Evolutionary conservation across 805 yeast genomes (phyloP).

Genomic region (Kluyveromyces starmeri): DNA sequence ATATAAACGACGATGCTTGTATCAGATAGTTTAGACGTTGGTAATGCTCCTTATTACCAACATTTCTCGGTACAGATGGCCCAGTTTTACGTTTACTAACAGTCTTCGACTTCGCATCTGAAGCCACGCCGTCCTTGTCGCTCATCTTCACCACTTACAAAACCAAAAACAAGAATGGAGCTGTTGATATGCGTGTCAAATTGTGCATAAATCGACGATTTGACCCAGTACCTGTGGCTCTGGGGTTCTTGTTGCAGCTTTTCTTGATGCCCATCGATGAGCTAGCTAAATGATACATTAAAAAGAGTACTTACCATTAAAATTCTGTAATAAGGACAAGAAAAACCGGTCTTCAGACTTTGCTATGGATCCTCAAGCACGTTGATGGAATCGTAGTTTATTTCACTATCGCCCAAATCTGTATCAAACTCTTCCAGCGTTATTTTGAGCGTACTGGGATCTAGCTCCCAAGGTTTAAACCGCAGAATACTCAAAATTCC

Average conservation of each 20-base stretch:
- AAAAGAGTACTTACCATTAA: too few species aligned
- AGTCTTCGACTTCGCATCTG: slow-evolving; percentile 6
- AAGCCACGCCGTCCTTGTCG: neutral
- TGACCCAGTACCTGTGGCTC: too few species aligned
- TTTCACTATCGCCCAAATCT: slow-evolving; percentile 2
- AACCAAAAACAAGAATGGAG: too few species aligned
- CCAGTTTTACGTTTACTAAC: slow-evolving; percentile 16
- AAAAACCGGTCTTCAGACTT: too few species aligned
- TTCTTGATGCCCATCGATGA: too few species aligned
- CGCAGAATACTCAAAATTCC: slow-evolving; percentile 15
- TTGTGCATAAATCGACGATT: too few species aligned
- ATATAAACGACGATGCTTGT: slow-evolving; percentile 41
- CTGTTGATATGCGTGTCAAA: too few species aligned
- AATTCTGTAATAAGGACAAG: too few species aligned
- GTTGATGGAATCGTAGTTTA: neutral
- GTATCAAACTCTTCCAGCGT: slow-evolving; percentile 3
- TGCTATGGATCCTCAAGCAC: too few species aligned
- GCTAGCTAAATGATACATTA: too few species aligned
- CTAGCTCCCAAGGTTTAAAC: slow-evolving; percentile 10
- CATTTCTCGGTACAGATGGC: slow-evolving; percentile 30
- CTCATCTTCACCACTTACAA: neutral
- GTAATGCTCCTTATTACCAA: slow-evolving; percentile 50
- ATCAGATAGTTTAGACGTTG: slow-evolving; percentile 50
- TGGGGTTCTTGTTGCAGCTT: too few species aligned
- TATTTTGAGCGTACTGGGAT: slow-evolving; percentile 1